phyloP scores from a whole-genome alignment of 208 protist genomes.

The Leishmania gerbilli region DNA sequence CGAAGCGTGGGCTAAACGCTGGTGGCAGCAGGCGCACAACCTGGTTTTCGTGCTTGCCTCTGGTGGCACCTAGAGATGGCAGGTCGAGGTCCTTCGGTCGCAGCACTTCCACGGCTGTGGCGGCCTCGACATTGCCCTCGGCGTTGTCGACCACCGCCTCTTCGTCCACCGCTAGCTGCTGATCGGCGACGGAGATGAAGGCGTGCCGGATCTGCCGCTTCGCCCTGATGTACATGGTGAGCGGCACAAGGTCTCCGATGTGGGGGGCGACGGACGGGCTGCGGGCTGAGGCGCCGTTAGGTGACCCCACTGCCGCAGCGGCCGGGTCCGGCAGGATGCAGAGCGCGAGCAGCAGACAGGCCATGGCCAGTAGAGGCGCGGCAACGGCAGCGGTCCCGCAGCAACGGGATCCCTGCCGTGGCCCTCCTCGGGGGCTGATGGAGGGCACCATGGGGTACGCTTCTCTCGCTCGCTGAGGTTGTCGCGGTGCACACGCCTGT shows the following conservation, averaged over 20 bases:
- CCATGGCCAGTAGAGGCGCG: neutral
- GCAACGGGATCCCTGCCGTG: neutral
- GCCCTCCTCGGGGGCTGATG: neutral
- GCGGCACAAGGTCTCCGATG: slow-evolving; percentile 55
- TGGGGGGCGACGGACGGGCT: slow-evolving; percentile 9
- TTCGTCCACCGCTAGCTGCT: slow-evolving; percentile 11
- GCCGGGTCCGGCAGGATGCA: neutral
- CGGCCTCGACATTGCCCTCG: slow-evolving; percentile 16
- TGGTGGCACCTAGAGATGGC: slow-evolving; percentile 8
- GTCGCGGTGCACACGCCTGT: neutral
- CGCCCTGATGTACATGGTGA: slow-evolving; percentile 67
- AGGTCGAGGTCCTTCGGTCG: slow-evolving; percentile 15
- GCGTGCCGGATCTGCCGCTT: slow-evolving; percentile 26
- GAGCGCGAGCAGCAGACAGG: neutral
- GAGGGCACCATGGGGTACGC: neutral
- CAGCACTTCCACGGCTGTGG: slow-evolving; percentile 13
- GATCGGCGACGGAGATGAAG: slow-evolving; percentile 17
- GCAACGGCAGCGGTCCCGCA: neutral
- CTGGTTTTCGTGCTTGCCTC: slow-evolving; percentile 38
- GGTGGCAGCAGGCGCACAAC: slow-evolving; percentile 48
- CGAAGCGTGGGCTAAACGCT: slow-evolving; percentile 54
- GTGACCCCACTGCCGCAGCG: neutral
- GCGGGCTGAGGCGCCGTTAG: neutral
- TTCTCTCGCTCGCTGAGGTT: neutral
- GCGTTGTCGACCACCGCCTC: slow-evolving; percentile 17